Evolutionary conservation across 768 basidiomycete species (phyloP), one percentile per base, ranked within the genome.

Genomic region (Pleurotus salmoneostramineus): DNA sequence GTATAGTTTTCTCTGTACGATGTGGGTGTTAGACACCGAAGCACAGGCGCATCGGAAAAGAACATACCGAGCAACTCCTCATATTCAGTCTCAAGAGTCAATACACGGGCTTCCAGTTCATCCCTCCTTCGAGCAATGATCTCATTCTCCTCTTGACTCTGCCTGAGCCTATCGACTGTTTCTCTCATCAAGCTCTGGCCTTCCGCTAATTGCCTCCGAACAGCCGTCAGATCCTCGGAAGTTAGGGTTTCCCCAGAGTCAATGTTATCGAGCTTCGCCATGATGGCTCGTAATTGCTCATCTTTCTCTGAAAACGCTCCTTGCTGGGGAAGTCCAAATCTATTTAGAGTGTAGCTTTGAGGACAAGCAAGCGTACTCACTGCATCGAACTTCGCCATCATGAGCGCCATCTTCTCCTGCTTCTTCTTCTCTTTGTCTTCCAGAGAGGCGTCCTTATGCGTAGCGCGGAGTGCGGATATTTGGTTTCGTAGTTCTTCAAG

Each of bases 391-490:
- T 96, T 95, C 58, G 96, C 93, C 96, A 99, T 98, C 93, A 99
- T 97, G 63, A 95, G 79, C 6, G 93, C 95, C 91, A 99, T 93
- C 82, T 98, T 98, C 78, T 98, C 96, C 67, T 96, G 94, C 73
- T 98, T 98, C 71, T 91, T 86, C 80, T 93, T 97, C 80, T 99
- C 97, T 76, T 95, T 98, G 70, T 98, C 97, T 71, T 98, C 97
- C 34, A 87, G 87, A 40, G 89, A 88, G 12, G 89, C 84, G 60
- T 92, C 91, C 72, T 88, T 91, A 72, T 95, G 91, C 10, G 86
- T 80, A 36, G 79, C 75, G 76, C 92, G 94, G 63, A 93, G 73
- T 48, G 95, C 93, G 14, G 81, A 72, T 58, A 95, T 81, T 61
- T 85, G 83, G 72, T 85, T 89, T 78, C 81, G 86, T 44, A 98